These are phyloP conservation scores for Ustilago crameri DNA, from an alignment of 1,284 basidiomycete genomes.

Conservation along the genomic window DNA sequence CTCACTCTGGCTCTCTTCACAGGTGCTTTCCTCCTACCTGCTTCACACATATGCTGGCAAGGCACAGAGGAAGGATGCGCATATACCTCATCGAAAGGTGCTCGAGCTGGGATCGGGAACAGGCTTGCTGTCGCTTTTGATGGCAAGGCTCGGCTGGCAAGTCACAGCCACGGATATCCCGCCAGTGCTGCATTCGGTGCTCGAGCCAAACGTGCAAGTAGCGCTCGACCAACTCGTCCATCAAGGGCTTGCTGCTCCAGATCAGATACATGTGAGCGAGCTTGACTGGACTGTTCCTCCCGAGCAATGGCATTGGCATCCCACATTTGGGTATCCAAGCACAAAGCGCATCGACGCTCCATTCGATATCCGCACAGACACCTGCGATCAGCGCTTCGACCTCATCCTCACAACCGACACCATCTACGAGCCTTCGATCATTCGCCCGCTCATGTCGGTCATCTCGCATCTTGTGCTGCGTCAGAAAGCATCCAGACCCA, in stretches of 20 bases:
- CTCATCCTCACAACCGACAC: conserved; percentile 87
- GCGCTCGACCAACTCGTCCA: conserved; percentile 68
- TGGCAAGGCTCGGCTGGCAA: conserved; percentile 78
- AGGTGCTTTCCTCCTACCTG: conserved; percentile 44
- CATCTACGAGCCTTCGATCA: conserved; percentile 77
- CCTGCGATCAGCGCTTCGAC: conserved; percentile 71
- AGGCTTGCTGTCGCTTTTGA: conserved; percentile 71
- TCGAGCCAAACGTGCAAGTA: conserved; percentile 75
- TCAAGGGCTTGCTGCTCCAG: conserved; percentile 18
- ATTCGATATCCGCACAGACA: neutral
- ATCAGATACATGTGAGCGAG: conserved; percentile 72
- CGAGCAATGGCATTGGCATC: conserved; percentile 22
- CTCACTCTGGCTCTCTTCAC: conserved; percentile 52
- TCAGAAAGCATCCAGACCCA: conserved; percentile 70
- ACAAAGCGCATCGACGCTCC: neutral
- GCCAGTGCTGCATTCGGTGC: conserved; percentile 76
- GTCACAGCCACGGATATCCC: conserved; percentile 82
- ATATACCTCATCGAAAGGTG: neutral
- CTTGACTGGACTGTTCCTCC: conserved; percentile 72
- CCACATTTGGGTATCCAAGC: conserved; percentile 5
- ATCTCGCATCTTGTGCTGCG: conserved; percentile 71
- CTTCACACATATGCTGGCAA: conserved; percentile 22
- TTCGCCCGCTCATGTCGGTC: conserved; percentile 79
- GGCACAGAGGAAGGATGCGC: neutral
- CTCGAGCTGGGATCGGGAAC: conserved; percentile 45